These are phyloP conservation scores for Xylaria venustula DNA, from an alignment of 495 filamentous ascomycete species.

Conservation along the genomic window DNA sequence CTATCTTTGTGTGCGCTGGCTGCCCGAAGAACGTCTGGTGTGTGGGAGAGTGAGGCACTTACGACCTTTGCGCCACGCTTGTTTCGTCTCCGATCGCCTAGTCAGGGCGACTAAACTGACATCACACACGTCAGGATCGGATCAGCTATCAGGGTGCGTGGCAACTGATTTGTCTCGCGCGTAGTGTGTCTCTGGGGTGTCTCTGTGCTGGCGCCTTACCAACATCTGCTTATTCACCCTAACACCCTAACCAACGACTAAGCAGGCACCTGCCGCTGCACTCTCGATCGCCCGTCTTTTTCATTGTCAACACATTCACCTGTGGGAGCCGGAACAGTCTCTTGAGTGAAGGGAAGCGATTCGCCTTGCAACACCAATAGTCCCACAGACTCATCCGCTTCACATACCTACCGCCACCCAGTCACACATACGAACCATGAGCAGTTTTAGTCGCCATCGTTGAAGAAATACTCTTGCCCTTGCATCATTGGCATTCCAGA, in stretches of 20 bases:
- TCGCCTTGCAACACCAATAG: not conserved
- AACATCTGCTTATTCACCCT: not conserved
- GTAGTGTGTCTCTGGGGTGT: not conserved
- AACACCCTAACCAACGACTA: not conserved
- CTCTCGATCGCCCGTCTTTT: not conserved
- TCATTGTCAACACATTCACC: not conserved
- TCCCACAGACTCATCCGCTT: not conserved
- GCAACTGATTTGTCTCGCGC: slow-evolving; percentile 1
- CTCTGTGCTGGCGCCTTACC: slow-evolving; percentile 2
- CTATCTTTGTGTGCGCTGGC: slow-evolving; percentile 7
- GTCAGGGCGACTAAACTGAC: not conserved
- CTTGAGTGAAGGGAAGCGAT: not conserved
- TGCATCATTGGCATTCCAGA: slow-evolving; percentile 33
- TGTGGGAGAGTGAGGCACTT: slow-evolving; percentile 2
- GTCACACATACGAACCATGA: slow-evolving; percentile 11
- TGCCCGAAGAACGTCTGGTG: not conserved
- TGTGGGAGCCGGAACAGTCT: not conserved
- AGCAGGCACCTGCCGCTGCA: not conserved
- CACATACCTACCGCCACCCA: slow-evolving; percentile 4
- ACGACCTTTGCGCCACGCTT: not conserved
- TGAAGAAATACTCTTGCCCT: slow-evolving; percentile 31
- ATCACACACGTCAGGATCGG: slow-evolving; percentile 7
- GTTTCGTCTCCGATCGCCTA: not conserved
- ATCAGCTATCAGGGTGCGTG: not conserved
- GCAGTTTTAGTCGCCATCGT: slow-evolving; percentile 10